Percentiles rank a stretch among this genome's conserved stretches.
Evolutionary conservation across 768 basidiomycete species (phyloP).

Genomic region (Mycena olivaceomarginata): DNA sequence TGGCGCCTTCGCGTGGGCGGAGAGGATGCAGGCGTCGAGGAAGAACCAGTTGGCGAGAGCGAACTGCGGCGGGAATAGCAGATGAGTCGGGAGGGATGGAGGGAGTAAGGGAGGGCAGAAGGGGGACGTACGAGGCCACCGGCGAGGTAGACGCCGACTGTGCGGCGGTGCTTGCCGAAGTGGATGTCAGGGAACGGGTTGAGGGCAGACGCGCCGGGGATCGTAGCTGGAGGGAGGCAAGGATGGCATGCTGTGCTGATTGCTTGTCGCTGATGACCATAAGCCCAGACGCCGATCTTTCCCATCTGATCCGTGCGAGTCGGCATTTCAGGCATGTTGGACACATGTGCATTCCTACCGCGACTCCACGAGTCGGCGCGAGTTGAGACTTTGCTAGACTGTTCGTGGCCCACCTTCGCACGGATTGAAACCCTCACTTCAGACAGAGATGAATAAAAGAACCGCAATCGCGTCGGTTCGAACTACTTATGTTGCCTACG

Average conservation of each 20-base stretch:
- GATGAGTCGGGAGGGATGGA: no score
- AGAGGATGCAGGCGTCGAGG: constrained; percentile 93
- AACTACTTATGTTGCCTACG: no score
- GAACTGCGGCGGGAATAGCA: constrained; percentile 73
- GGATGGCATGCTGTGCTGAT: not conserved
- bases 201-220: constrained; percentile 51
- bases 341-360: no score
- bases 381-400: no score
- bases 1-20: constrained; percentile 88
- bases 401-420: no score
- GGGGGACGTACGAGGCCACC: constrained; percentile 87
- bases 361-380: no score
- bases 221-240: constrained; percentile 38
- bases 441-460: no score
- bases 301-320: no score
- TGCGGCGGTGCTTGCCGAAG: constrained; percentile 86
- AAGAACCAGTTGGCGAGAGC: constrained; percentile 97
- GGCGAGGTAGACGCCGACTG: constrained; percentile 92
- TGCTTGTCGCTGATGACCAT: not conserved
- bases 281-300: no score
- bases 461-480: no score
- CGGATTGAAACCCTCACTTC: no score
- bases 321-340: not conserved
- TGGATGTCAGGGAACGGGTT: constrained; percentile 89
- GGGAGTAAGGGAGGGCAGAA: not conserved